These are phyloP conservation scores for Trametes hirsuta DNA, from an alignment of 1,284 basidiomycete species.

Conservation along the genomic window DNA sequence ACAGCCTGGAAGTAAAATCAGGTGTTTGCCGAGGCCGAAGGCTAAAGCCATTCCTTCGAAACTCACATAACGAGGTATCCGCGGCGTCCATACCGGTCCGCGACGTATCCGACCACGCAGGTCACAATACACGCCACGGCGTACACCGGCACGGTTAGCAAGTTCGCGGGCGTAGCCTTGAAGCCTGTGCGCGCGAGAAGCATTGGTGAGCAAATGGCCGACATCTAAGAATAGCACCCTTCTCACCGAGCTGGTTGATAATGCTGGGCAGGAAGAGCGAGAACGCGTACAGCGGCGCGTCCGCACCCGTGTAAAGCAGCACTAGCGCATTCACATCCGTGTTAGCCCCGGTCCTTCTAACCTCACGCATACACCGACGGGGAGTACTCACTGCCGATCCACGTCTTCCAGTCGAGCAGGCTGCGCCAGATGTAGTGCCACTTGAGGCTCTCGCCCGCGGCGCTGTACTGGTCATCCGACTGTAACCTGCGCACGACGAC, in stretches of 20 bases:
- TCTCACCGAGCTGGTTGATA: conserved; percentile 57
- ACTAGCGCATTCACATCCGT: conserved; percentile 39
- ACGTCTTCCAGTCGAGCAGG: conserved; percentile 75
- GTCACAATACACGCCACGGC: conserved; percentile 67
- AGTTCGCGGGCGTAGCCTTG: conserved; percentile 71
- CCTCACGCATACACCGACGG: not conserved
- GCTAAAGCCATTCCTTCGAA: not conserved
- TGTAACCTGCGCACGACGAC: conserved; percentile 70
- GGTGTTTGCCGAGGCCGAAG: not conserved
- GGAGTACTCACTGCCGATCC: conserved; percentile 57
- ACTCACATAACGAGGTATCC: conserved; percentile 67
- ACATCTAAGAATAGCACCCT: not conserved
- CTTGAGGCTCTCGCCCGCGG: conserved; percentile 65
- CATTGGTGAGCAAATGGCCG: not conserved
- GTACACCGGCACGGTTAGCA: conserved; percentile 73
- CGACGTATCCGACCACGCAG: conserved; percentile 62
- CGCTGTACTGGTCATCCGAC: conserved; percentile 73
- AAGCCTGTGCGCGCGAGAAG: conserved; percentile 51
- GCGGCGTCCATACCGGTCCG: conserved; percentile 62
- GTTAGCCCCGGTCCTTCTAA: not conserved
- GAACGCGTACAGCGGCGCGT: conserved; percentile 74
- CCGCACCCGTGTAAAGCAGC: conserved; percentile 57
- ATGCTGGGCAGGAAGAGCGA: conserved; percentile 74
- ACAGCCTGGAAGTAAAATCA: conserved; percentile 42
- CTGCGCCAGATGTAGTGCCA: conserved; percentile 66